These are phyloP conservation scores for Gnaphalium uliginosum DNA, from an alignment of 129 eudicot genomes.

Conservation along the genomic window DNA sequence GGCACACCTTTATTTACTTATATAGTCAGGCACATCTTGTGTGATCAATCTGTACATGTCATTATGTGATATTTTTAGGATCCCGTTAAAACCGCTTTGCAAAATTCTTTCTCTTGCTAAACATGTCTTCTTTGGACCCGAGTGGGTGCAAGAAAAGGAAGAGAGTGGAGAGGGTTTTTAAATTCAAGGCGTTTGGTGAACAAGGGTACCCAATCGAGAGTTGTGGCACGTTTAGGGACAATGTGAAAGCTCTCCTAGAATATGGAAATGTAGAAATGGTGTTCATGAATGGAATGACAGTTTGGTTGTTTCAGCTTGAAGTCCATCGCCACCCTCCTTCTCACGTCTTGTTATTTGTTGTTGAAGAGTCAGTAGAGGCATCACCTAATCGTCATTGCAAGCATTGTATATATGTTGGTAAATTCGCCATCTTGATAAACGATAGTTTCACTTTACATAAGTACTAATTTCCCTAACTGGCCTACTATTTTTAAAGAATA, in stretches of 20 bases:
- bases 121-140: conserved; percentile 61
- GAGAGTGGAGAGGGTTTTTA: conserved; percentile 76
- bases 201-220: conserved; percentile 76
- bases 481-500: background rate
- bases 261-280: conserved; percentile 60
- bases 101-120: conserved; percentile 31
- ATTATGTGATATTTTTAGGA: conserved; percentile 29
- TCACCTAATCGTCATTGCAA: conserved; percentile 63
- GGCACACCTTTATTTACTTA: conserved; percentile 27
- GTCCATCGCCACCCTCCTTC: conserved; percentile 70
- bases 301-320: conserved; percentile 96
- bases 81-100: conserved; percentile 32
- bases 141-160: conserved; percentile 76
- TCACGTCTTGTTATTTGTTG: conserved; percentile 67
- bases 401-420: conserved; percentile 87
- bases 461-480: background rate
- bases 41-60: conserved; percentile 54
- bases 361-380: conserved; percentile 75
- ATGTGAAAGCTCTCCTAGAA: conserved; percentile 71
- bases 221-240: conserved; percentile 65
- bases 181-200: conserved; percentile 78
- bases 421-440: too few species aligned
- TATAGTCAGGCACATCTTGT: conserved; percentile 49
- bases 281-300: conserved; percentile 44
- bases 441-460: background rate